phyloP scores from a whole-genome alignment of 495 filamentous ascomycete genomes.

The Penicillium argentinense region DNA sequence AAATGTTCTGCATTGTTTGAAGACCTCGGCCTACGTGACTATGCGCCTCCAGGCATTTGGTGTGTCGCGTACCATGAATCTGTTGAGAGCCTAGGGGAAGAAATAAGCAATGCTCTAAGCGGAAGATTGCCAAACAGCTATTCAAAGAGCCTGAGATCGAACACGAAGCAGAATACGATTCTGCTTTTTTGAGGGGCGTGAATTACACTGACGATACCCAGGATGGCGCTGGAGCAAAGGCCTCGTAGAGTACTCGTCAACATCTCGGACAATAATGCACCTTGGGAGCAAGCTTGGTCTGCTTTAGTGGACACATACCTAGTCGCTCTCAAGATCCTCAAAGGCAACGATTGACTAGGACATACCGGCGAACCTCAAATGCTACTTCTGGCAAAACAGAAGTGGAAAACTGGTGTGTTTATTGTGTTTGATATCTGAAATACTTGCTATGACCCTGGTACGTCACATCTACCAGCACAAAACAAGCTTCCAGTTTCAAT shows the following conservation, averaged over 20 bases:
- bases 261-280: background rate
- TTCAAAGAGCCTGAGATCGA: too few relatives aligned
- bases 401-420: conserved; percentile 7
- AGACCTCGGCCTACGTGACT: too few relatives aligned
- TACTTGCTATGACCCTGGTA: conserved; percentile 9
- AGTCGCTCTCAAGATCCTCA: background rate
- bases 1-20: too few relatives aligned
- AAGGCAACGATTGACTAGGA: background rate
- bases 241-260: background rate
- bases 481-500: conserved; percentile 2
- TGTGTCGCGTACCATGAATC: too few relatives aligned
- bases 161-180: too few relatives aligned
- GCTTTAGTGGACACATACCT: background rate
- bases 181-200: too few relatives aligned
- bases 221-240: too few relatives aligned
- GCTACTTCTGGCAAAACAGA: conserved; percentile 8
- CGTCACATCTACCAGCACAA: conserved; percentile 1
- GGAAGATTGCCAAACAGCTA: too few relatives aligned
- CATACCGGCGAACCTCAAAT: background rate
- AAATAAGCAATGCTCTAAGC: too few relatives aligned
- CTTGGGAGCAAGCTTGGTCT: background rate
- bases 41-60: too few relatives aligned
- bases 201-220: too few relatives aligned
- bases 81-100: too few relatives aligned
- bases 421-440: conserved; percentile 15